Evolutionary conservation across 371 early-diverging fungal genomes (phyloP), one percentile per base, ranked within the genome.

Genomic region (Neoconidiobolus thromboides): DNA sequence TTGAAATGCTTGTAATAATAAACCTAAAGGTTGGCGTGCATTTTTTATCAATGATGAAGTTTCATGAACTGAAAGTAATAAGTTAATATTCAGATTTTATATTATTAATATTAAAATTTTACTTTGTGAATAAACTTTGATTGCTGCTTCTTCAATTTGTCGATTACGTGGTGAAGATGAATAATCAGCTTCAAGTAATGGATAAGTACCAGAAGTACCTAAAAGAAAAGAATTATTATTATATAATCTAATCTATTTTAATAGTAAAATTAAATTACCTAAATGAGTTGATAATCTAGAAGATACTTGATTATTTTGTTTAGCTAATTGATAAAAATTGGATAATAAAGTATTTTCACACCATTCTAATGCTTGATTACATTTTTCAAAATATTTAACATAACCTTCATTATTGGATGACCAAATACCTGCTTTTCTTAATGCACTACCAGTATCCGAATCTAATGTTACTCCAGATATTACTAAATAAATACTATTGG

Each of bases 351-450:
- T 70, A 68, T 96, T 96, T 67, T 96, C 96, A 62, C 93, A 93
- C 84, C 90, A 93, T 71, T 96, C 96, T 9, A 96, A 73, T 0
- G 93, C 87, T 60, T 84, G 84, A 66, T 92, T 88, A 5, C 88
- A 68, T 10, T 76, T 78, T 4, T 78, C 79, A 70, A 92, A 94
- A 48, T 78, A 77, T 58, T 86, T 81, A 36, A 85, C 72, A 62
- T 75, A 68, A 5, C 7, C 10, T 4, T 15, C 26, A 1, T 48
- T 2, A 1, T 4, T 37, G 2, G 61, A 65, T 0, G 65, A 58
- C 87, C 91, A 90, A 58, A 92, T 76, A 2, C 91, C 91, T 3
- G 84, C 78, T 49, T 76, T 76, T 37, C 78, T 73, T 42, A 95
- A 67, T 1, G 89, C 86, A 47, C 74, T 75, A 2, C 80, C 81